Percentiles rank a stretch among this genome's conserved stretches.
These are phyloP conservation scores for Stentor roeselii DNA, from an alignment of 73 alveolate genomes.

Conservation along the genomic window DNA sequence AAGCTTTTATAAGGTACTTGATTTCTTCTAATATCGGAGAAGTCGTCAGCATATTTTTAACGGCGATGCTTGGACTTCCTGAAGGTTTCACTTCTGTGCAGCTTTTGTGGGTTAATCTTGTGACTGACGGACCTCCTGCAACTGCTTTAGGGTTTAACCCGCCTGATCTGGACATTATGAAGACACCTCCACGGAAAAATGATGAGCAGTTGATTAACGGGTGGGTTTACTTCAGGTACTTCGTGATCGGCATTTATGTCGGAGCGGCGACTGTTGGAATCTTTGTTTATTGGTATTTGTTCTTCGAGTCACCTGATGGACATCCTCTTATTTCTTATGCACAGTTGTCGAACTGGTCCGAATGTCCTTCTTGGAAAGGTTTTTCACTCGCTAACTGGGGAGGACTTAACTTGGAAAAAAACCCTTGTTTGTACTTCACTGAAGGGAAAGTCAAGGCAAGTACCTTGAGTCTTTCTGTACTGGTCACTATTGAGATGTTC, in stretches of 20 bases:
- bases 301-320: conserved; percentile 70
- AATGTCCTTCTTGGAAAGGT: conserved; percentile 33
- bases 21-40: conserved; percentile 98
- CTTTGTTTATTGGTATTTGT: conserved; percentile 66
- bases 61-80: conserved; percentile 98
- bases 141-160: conserved; percentile 99
- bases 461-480: conserved; percentile 81
- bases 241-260: conserved; percentile 83
- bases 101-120: conserved; percentile 99
- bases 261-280: conserved; percentile 89
- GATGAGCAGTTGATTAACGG: conserved; percentile 70
- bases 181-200: conserved; percentile 84
- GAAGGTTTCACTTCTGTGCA: conserved; percentile 97
- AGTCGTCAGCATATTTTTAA: conserved; percentile 94
- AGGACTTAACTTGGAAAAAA: conserved; percentile 28
- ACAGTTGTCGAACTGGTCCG: conserved; percentile 58
- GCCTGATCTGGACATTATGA: conserved; percentile 96
- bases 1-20: conserved; percentile 97
- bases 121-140: conserved; percentile 99
- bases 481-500: conserved; percentile 94
- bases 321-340: conserved; percentile 60
- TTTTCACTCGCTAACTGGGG: conserved; percentile 18
- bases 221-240: conserved; percentile 63
- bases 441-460: conserved; percentile 92
- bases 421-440: conserved; percentile 94